These are phyloP conservation scores for Endoconidiophora laricicola DNA, from an alignment of 2,329 filamentous ascomycete genomes.

Conservation along the genomic window DNA sequence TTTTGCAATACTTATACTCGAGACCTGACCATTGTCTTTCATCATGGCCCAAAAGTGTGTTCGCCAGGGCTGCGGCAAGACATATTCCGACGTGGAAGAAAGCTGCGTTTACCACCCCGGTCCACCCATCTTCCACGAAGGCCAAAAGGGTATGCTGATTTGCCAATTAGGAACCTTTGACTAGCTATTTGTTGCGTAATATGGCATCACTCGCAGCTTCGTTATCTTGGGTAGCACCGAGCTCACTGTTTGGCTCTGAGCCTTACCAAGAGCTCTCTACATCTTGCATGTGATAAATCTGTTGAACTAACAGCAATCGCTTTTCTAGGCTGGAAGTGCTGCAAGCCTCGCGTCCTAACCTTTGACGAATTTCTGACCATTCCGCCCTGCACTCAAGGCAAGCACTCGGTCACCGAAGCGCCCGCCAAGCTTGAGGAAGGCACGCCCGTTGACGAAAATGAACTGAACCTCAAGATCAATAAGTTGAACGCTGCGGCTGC, in stretches of 20 bases:
- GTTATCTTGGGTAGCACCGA: too few species aligned
- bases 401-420: constrained; percentile 72
- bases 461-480: constrained; percentile 31
- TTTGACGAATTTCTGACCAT: constrained; percentile 97
- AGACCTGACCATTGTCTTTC: neutral
- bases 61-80: constrained; percentile 88
- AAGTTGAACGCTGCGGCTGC: constrained; percentile 31
- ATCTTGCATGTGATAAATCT: neutral
- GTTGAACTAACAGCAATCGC: neutral
- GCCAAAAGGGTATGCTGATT: constrained; percentile 71
- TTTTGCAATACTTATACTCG: too few species aligned
- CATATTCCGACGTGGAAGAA: constrained; percentile 59
- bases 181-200: too few species aligned
- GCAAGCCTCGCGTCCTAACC: constrained; percentile 87
- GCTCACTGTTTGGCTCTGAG: neutral
- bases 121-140: constrained; percentile 90
- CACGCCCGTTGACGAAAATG: constrained; percentile 26
- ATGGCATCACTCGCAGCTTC: too few species aligned
- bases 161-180: neutral
- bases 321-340: constrained; percentile 83
- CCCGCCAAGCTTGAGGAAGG: constrained; percentile 46
- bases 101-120: constrained; percentile 85
- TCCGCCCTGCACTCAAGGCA: constrained; percentile 79
- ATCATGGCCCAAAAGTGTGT: constrained; percentile 73
- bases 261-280: too few species aligned